A percentile compares a stretch with the other conserved stretches of the same genome.
Evolutionary conservation across 2,329 filamentous ascomycete genomes (phyloP).

Genomic region (Erysiphe neolycopersici): DNA sequence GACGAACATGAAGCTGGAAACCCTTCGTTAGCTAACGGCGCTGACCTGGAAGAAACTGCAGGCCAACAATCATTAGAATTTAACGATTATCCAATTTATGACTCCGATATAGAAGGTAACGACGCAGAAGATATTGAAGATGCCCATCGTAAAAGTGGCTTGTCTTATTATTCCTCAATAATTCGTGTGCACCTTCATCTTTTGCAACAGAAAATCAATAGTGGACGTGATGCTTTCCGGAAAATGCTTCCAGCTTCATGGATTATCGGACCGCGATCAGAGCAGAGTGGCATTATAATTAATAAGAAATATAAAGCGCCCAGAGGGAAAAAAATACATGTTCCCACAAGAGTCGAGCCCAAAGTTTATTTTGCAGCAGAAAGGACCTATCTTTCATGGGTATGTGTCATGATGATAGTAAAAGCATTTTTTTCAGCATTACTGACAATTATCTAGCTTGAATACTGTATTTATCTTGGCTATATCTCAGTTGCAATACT

Average conservation of each 20-base stretch:
- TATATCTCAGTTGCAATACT: constrained; percentile 63
- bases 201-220: constrained; percentile 4
- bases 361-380: constrained; percentile 97
- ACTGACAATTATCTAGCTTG: constrained; percentile 29
- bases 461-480: constrained; percentile 86
- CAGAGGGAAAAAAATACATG: constrained; percentile 75
- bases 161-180: constrained; percentile 42
- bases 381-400: constrained; percentile 85
- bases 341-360: constrained; percentile 83
- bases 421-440: neutral
- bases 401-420: constrained; percentile 17
- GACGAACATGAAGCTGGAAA: constrained; percentile 6
- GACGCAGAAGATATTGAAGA: constrained; percentile 51
- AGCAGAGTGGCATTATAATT: constrained; percentile 26
- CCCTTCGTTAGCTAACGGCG: constrained; percentile 15
- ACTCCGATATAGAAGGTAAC: constrained; percentile 65
- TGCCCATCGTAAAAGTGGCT: constrained; percentile 48
- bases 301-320: constrained; percentile 42
- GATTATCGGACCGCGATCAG: constrained; percentile 19
- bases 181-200: constrained; percentile 15
- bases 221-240: constrained; percentile 1
- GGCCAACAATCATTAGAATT: constrained; percentile 31
- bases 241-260: constrained; percentile 2
- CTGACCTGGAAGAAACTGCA: constrained; percentile 70
- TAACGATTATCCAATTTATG: constrained; percentile 57